Percentiles rank a stretch among this genome's conserved stretches.
Evolutionary conservation across 306 rosid species (phyloP).

Genomic region (Alnus rubra): DNA sequence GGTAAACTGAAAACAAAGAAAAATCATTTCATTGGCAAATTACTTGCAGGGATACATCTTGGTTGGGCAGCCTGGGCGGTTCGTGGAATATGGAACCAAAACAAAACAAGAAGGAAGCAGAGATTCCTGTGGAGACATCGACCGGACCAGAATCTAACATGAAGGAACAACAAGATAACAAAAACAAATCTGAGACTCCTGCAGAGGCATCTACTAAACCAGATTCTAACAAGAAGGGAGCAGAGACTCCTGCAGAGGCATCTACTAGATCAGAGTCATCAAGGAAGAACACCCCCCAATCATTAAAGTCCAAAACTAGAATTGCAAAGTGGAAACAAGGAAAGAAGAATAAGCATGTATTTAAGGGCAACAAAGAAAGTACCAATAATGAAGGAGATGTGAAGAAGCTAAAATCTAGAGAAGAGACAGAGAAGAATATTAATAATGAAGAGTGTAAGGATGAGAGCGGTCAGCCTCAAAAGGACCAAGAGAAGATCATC

Average conservation of each 20-base stretch:
- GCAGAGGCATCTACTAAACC: constrained; percentile 19
- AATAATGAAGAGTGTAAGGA: constrained; percentile 25
- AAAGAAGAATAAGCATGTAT: constrained; percentile 26
- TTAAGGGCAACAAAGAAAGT: constrained; percentile 32
- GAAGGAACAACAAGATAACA: background rate
- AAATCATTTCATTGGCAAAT: background rate
- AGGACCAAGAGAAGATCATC: constrained; percentile 23
- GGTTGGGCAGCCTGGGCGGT: constrained; percentile 1
- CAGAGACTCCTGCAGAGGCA: constrained; percentile 32
- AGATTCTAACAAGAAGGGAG: constrained; percentile 26
- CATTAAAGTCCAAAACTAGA: constrained; percentile 55
- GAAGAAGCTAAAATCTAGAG: constrained; percentile 31
- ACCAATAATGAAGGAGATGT: constrained; percentile 27
- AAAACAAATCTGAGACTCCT: constrained; percentile 6
- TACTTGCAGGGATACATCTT: constrained; percentile 24
- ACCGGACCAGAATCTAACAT: constrained; percentile 9
- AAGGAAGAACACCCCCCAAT: constrained; percentile 39
- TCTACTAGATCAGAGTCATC: constrained; percentile 36
- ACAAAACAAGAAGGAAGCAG: background rate
- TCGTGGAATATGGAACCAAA: background rate
- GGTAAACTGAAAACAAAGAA: background rate
- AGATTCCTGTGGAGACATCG: constrained; percentile 6
- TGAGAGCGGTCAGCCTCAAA: constrained; percentile 36
- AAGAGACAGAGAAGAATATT: constrained; percentile 30
- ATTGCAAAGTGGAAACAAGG: constrained; percentile 32